Conservation (phyloP, 202 grass and related monocot genomes). For the Bolboschoenoplectus hybrid region DNA sequence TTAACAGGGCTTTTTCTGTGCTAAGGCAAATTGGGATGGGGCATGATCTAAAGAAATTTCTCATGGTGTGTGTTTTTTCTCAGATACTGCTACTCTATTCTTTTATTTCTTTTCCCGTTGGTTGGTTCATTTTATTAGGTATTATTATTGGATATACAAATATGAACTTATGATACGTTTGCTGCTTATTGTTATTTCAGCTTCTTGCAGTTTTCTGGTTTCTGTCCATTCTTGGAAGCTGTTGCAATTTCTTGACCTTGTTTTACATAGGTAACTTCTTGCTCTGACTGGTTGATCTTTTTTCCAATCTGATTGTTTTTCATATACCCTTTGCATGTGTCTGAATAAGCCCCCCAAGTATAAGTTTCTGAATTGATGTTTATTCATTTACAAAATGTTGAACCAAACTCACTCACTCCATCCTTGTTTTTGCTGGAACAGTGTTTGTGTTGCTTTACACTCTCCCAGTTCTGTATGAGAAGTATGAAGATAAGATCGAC, state of each 20-base stretch:
- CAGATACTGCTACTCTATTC: slow-evolving; percentile 16
- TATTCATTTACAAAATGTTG: neutral
- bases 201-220: slow-evolving; percentile 61
- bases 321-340: neutral
- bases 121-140: neutral
- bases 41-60: slow-evolving; percentile 75
- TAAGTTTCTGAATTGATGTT: slow-evolving; percentile 8
- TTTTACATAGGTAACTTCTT: slow-evolving; percentile 61
- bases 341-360: neutral
- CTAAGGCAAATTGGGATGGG: slow-evolving; percentile 61
- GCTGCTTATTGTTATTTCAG: slow-evolving; percentile 41
- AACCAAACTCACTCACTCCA: slow-evolving; percentile 9
- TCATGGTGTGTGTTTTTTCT: slow-evolving; percentile 43
- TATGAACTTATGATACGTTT: neutral
- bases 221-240: slow-evolving; percentile 60
- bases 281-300: neutral
- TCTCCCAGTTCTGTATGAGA: slow-evolving; percentile 68
- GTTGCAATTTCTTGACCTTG: slow-evolving; percentile 69
- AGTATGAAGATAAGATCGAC: slow-evolving; percentile 70
- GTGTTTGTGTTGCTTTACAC: slow-evolving; percentile 66
- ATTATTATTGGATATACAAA: slow-evolving; percentile 23
- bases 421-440: slow-evolving; percentile 8
- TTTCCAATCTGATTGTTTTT: neutral
- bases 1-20: slow-evolving; percentile 53
- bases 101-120: neutral